Conservation (phyloP, 495 filamentous ascomycete species). For the Aspergillus leporis region DNA sequence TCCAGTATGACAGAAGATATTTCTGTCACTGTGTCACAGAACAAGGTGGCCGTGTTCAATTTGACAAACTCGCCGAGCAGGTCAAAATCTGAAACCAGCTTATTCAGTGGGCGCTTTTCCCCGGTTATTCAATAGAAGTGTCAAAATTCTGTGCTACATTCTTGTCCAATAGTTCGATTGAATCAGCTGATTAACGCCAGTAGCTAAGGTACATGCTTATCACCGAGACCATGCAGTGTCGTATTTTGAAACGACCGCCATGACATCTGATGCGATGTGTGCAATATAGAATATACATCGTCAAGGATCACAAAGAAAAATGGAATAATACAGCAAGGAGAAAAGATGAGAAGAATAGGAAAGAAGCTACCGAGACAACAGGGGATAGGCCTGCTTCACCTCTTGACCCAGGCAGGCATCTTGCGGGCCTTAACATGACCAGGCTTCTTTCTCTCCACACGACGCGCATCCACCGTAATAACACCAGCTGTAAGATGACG, state of each 20-base stretch:
- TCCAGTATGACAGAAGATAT: neutral
- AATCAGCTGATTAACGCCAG: conserved; percentile 23
- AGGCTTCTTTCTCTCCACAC: conserved; percentile 97
- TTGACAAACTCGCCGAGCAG: neutral
- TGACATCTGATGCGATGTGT: conserved; percentile 18
- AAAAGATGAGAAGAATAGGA: conserved; percentile 18
- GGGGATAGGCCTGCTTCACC: conserved; percentile 35
- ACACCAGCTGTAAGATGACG: conserved; percentile 67
- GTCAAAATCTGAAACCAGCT: conserved; percentile 1
- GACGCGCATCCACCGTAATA: conserved; percentile 86
- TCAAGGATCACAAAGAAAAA: conserved; percentile 16
- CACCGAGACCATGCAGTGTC: conserved; percentile 23
- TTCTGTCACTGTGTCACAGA: conserved; percentile 1
- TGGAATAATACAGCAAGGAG: conserved; percentile 29
- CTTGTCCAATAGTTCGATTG: conserved; percentile 18
- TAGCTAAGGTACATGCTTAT: conserved; percentile 26
- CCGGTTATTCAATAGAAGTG: conserved; percentile 4
- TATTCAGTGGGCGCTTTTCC: conserved; percentile 3
- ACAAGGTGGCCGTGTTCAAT: neutral
- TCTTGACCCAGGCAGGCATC: conserved; percentile 97
- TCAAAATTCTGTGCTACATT: conserved; percentile 15
- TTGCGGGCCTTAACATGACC: conserved; percentile 95
- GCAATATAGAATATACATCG: conserved; percentile 26
- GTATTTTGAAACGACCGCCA: conserved; percentile 21
- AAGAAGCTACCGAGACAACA: conserved; percentile 13